phyloP scores from a whole-genome alignment of 768 basidiomycete genomes.

The Coprinellus micaceus region DNA sequence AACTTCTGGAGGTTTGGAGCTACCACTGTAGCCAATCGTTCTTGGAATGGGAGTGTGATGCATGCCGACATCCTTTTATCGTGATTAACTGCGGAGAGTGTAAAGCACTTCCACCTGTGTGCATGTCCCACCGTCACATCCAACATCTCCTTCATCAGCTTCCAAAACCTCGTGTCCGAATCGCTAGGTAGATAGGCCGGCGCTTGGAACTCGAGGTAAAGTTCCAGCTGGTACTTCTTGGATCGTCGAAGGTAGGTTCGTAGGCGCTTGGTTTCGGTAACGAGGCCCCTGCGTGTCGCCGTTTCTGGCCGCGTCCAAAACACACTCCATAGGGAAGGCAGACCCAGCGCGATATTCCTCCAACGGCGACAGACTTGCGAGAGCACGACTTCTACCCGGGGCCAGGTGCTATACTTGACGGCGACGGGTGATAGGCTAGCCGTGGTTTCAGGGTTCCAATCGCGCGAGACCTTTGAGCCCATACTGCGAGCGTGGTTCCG shows the following conservation, averaged over 20 bases:
- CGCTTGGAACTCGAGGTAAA: background rate
- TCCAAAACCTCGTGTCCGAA: background rate
- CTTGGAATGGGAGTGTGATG: background rate
- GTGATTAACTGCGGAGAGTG: background rate
- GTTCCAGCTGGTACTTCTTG: background rate
- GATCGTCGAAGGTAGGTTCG: conserved; percentile 1
- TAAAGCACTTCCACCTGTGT: conserved; percentile 1
- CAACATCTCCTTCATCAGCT: background rate
- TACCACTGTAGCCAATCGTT: background rate
- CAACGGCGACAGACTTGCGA: background rate
- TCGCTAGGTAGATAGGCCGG: background rate
- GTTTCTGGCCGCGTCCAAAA: background rate
- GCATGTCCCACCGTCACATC: background rate
- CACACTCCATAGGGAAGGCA: background rate
- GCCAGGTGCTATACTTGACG: background rate
- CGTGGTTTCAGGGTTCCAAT: no score
- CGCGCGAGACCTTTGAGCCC: no score
- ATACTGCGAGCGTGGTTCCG: background rate
- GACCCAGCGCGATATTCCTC: background rate
- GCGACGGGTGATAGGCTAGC: no score
- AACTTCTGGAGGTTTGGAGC: background rate
- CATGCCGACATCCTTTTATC: background rate
- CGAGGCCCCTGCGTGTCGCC: background rate
- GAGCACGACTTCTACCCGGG: background rate
- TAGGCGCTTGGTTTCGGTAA: background rate